Evolutionary conservation across 371 early-diverging fungal species (phyloP).

Genomic region (Rhizopus sp.): DNA sequence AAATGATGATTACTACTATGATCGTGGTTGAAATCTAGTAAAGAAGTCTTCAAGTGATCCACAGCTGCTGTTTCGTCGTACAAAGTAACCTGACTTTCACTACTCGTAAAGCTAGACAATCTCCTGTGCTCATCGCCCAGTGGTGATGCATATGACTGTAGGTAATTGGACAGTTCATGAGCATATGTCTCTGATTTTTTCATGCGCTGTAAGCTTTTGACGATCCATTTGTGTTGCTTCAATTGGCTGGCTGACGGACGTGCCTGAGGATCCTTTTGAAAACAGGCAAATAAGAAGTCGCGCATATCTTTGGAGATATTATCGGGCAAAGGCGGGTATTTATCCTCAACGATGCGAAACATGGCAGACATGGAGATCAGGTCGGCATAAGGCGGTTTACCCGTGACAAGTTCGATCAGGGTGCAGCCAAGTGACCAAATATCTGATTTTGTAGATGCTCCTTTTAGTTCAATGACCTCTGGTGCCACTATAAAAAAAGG

Average conservation of each 20-base stretch:
- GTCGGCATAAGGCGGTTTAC: slow-evolving; percentile 85
- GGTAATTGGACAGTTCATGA: slow-evolving; percentile 7
- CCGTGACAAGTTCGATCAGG: slow-evolving; percentile 83
- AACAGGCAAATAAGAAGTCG: slow-evolving; percentile 73
- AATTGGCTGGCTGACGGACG: slow-evolving; percentile 69
- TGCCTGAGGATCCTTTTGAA: slow-evolving; percentile 70
- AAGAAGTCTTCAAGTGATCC: not conserved
- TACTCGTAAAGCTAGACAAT: not conserved
- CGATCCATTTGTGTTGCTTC: slow-evolving; percentile 69
- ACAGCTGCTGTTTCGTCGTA: slow-evolving; percentile 5
- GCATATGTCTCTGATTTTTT: slow-evolving; percentile 5
- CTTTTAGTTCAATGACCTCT: slow-evolving; percentile 87
- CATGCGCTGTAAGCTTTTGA: slow-evolving; percentile 8
- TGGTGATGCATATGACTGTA: not conserved
- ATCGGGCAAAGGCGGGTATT: slow-evolving; percentile 77
- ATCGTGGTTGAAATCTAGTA: not conserved
- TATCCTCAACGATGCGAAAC: slow-evolving; percentile 89
- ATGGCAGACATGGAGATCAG: slow-evolving; percentile 83
- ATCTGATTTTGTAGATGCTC: slow-evolving; percentile 81
- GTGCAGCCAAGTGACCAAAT: slow-evolving; percentile 91
- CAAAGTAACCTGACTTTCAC: slow-evolving; percentile 20
- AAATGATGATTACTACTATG: slow-evolving; percentile 7
- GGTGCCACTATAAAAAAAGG: slow-evolving; percentile 75
- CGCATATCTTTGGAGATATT: slow-evolving; percentile 67
- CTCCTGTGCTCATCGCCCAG: not conserved